Evolutionary conservation across 805 yeast genomes (phyloP), one percentile per base, ranked within the genome.

Genomic region (Ogataea paraovalis): DNA sequence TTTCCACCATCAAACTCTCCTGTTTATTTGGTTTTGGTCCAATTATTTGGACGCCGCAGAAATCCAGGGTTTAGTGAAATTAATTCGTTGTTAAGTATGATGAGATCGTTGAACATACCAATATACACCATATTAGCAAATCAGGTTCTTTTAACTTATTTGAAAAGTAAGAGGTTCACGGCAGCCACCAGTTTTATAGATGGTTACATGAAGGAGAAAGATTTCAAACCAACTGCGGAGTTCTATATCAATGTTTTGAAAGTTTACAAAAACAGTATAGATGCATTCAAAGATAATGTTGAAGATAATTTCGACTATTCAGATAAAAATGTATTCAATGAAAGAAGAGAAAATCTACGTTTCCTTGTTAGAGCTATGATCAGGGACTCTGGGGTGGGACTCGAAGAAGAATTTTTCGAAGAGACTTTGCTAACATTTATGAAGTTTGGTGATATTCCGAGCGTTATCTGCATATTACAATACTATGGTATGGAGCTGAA

Each of bases 1-100:
- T 59, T 69, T 32, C 72, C 78, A 3, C 61, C 70, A 2, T 71
- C 70, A 0, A 67, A 65, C 36, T 60, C 78, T 0, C 71, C 71
- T 48, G 68, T 71, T 39, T 76, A 74, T 47, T 58, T 72, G 2
- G 62, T 68, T 9, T 66, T 76, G 44, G 57, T 73, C 8, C 67
- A 67, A 33, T 55, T 63, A 43, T 70, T 66, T 28, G 62, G 64
- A 27, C 57, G 66, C 36, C 66, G 68, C 10, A 50, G 55, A 21
- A 44, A 48, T 4, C 62, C 63, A 6, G 57, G 59, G 20, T 39
- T 60, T 3, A 49, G 51, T 13, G 60, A 64, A 36, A 64, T 75
- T 13, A 57, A 61, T 19, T 49, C 49, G 1, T 27, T 74, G 6
- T 21, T 73, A 12, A 42, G 54, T 1, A 50, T 63, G 42, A 70